These are phyloP conservation scores for Chaetomium fimeti DNA, from an alignment of 495 filamentous ascomycete species.

Conservation along the genomic window DNA sequence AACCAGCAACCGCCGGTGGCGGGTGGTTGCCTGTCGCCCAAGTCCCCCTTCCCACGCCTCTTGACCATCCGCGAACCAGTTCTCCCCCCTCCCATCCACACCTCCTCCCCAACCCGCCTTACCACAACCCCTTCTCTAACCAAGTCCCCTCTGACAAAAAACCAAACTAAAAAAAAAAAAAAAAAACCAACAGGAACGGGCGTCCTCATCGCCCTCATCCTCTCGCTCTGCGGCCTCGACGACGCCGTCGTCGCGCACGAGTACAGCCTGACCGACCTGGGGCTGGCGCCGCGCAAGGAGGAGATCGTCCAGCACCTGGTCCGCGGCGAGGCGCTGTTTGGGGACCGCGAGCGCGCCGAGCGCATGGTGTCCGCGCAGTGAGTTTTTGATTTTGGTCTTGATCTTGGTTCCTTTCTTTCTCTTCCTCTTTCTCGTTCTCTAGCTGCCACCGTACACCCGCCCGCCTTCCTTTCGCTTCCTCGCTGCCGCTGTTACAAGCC, in stretches of 20 bases:
- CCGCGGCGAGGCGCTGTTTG: slow-evolving; percentile 42
- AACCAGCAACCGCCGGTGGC: too few species aligned
- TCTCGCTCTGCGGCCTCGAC: slow-evolving; percentile 55
- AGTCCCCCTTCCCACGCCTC: slow-evolving; percentile 22
- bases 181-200: slow-evolving; percentile 57
- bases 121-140: too few species aligned
- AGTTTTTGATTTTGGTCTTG: slow-evolving; percentile 24
- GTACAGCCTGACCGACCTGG: slow-evolving; percentile 60
- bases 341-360: slow-evolving; percentile 45
- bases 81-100: too few species aligned
- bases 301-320: slow-evolving; percentile 48
- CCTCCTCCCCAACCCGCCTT: too few species aligned
- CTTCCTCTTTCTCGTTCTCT: too few species aligned
- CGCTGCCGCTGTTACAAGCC: neutral
- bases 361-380: slow-evolving; percentile 54
- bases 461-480: neutral
- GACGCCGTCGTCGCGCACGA: slow-evolving; percentile 60
- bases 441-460: too few species aligned
- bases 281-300: slow-evolving; percentile 45
- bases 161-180: neutral
- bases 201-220: slow-evolving; percentile 57
- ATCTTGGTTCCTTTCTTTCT: neutral
- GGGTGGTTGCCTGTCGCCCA: slow-evolving; percentile 25
- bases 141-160: slow-evolving; percentile 21
- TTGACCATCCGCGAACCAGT: too few species aligned